Percentiles rank a stretch among this genome's conserved stretches.
Evolutionary conservation across 2,329 filamentous ascomycete species (phyloP).

Genomic region (Ophiocordyceps unilateralis): DNA sequence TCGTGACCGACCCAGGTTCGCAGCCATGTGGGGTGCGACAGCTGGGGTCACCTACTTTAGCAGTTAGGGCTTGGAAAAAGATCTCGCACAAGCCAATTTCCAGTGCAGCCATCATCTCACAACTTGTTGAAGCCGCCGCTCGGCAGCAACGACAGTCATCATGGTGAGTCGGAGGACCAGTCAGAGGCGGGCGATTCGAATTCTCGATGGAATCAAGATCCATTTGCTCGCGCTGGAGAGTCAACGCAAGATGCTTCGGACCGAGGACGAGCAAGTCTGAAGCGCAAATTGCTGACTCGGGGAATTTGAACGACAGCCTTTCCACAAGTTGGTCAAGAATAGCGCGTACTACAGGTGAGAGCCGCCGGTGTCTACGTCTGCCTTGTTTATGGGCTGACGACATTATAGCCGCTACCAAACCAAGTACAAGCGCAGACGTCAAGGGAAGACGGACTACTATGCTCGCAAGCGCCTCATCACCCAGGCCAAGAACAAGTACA

Average conservation of each 20-base stretch:
- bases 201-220: conserved; percentile 21
- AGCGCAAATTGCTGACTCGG: conserved; percentile 99
- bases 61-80: conserved; percentile 21
- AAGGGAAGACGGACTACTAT: conserved; percentile 99
- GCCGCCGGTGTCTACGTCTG: not conserved
- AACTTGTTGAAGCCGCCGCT: conserved; percentile 16
- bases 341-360: conserved; percentile 96
- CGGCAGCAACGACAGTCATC: conserved; percentile 38
- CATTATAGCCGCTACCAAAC: conserved; percentile 85
- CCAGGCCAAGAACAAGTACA: conserved; percentile 99
- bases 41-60: not conserved
- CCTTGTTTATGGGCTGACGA: not conserved
- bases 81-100: conserved; percentile 21
- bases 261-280: conserved; percentile 50
- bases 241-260: conserved; percentile 99
- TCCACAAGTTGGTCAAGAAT: conserved; percentile 90
- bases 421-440: conserved; percentile 95
- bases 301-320: conserved; percentile 60
- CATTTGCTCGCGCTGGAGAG: conserved; percentile 35
- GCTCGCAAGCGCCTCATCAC: conserved; percentile 98
- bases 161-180: conserved; percentile 47
- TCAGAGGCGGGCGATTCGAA: conserved; percentile 1
- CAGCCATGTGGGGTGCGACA: not conserved
- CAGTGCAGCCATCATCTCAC: conserved; percentile 7
- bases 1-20: conserved; percentile 21